Evolutionary conservation across 805 yeast species (phyloP), one percentile per base, ranked within the genome.

Genomic region (Komagataella phaffii): DNA sequence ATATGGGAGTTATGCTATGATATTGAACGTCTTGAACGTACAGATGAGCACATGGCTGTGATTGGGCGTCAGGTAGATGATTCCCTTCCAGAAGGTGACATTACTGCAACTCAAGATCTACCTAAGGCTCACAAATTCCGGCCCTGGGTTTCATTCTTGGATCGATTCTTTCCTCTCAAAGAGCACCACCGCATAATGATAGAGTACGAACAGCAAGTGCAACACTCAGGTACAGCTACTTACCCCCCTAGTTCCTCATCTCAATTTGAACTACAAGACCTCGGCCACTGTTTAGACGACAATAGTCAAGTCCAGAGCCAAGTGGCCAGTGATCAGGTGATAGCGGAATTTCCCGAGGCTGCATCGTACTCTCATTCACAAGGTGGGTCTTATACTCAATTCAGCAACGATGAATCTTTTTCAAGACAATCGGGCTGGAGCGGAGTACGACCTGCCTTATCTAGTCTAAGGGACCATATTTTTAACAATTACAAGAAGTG

Each of bases 1-100:
- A 70, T 80, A 1, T 82, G 86, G 84, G 88, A 83, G 63, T 80
- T 88, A 83, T 63, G 80, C 7, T 76, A 70, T 57, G 73, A 79
- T 47, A 78, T 81, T 46, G 74, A 76, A 55, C 59, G 69, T 17
- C 59, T 76, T 46, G 83, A 79, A 54, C 69, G 72, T 54, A 63
- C 71, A 36, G 62, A 68, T 24, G 88, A 83, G 55, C 66, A 73
- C 49, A 67, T 68, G 55, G 83, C 83, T 0, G 77, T 84, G 7
- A 70, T 83, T 48, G 90, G 90, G 0, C 70, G 88, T 54, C 71
- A 77, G 54, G 74, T 81, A 36, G 65, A 70, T 49, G 80, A 77
- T 49, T 79, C 75, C 52, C 67, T 64, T 49, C 53, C 56, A 52
- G 53, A 53, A 52, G 55, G 59, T 17, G 49, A 23, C 10, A 4